phyloP scores from a whole-genome alignment of 2,329 filamentous ascomycete species.

The Pezicula radicicola region DNA sequence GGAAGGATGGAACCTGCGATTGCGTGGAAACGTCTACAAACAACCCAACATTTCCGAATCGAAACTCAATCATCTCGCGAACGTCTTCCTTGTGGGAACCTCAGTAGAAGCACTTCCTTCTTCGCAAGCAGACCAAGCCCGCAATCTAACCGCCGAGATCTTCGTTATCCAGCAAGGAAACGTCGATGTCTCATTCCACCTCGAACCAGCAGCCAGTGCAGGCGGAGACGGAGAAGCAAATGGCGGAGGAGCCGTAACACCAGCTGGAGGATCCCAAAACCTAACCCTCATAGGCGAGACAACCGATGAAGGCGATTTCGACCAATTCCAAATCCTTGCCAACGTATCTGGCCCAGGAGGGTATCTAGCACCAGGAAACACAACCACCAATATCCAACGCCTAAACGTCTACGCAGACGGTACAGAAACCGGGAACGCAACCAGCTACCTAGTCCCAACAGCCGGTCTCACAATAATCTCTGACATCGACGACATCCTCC shows the following conservation, averaged over 20 bases:
- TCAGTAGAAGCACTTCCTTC: slow-evolving; percentile 56
- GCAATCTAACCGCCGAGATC: slow-evolving; percentile 71
- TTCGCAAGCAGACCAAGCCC: slow-evolving; percentile 61
- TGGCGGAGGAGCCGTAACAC: slow-evolving; percentile 46
- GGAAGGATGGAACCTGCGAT: slow-evolving; percentile 71
- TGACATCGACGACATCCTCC: slow-evolving; percentile 77
- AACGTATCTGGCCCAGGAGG: slow-evolving; percentile 51
- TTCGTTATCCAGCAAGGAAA: slow-evolving; percentile 72
- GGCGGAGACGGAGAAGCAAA: slow-evolving; percentile 44
- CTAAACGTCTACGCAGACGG: slow-evolving; percentile 67
- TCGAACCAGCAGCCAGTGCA: slow-evolving; percentile 55
- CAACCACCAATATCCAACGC: slow-evolving; percentile 61
- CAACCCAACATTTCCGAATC: slow-evolving; percentile 63
- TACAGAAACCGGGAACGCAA: slow-evolving; percentile 66
- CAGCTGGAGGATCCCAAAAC: slow-evolving; percentile 58
- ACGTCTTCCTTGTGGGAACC: slow-evolving; percentile 66
- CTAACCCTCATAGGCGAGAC: slow-evolving; percentile 64
- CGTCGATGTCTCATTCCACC: slow-evolving; percentile 59
- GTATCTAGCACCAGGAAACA: slow-evolving; percentile 59
- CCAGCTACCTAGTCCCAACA: slow-evolving; percentile 71
- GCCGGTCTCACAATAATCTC: slow-evolving; percentile 70
- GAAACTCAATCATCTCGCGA: slow-evolving; percentile 66
- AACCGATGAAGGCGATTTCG: slow-evolving; percentile 68
- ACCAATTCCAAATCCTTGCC: slow-evolving; percentile 63
- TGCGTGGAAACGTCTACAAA: slow-evolving; percentile 82